Conservation (phyloP, 2,329 filamentous ascomycete genomes). For the Pseudopyricularia cyperi region DNA sequence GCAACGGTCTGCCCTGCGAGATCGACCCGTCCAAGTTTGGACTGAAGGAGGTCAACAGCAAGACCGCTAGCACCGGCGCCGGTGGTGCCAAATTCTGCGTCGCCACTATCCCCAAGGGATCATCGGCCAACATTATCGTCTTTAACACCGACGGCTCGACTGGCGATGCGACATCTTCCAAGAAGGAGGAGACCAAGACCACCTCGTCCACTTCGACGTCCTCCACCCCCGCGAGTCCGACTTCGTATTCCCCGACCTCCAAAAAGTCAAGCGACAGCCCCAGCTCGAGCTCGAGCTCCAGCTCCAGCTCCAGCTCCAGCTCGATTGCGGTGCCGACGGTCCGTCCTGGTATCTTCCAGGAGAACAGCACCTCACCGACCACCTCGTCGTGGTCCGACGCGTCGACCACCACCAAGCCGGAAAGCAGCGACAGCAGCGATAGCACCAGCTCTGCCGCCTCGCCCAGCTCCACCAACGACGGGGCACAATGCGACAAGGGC, state of each 20-base stretch:
- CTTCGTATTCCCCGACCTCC: constrained; percentile 5
- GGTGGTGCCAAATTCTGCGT: constrained; percentile 63
- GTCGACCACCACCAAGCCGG: neutral
- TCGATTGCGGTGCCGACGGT: constrained; percentile 14
- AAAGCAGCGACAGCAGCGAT: constrained; percentile 5
- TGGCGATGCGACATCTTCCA: constrained; percentile 9
- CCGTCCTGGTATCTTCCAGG: constrained; percentile 38
- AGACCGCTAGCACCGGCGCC: constrained; percentile 42
- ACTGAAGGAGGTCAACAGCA: constrained; percentile 46
- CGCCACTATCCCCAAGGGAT: constrained; percentile 57
- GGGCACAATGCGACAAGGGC: constrained; percentile 28
- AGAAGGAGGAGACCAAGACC: constrained; percentile 6
- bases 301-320: constrained; percentile 5
- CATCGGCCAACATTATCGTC: constrained; percentile 54
- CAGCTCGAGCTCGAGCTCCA: constrained; percentile 7
- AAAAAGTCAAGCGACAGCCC: constrained; percentile 4
- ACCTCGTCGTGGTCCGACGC: neutral
- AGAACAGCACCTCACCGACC: constrained; percentile 19
- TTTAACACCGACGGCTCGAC: constrained; percentile 31
- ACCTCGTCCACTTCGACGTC: constrained; percentile 13
- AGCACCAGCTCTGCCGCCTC: constrained; percentile 11
- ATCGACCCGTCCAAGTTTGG: constrained; percentile 48
- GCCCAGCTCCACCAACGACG: constrained; percentile 26
- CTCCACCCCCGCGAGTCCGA: constrained; percentile 5
- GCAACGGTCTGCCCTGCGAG: constrained; percentile 61